Evolutionary conservation across 495 filamentous ascomycete species (phyloP).

Genomic region (Schizothecium vesticola): DNA sequence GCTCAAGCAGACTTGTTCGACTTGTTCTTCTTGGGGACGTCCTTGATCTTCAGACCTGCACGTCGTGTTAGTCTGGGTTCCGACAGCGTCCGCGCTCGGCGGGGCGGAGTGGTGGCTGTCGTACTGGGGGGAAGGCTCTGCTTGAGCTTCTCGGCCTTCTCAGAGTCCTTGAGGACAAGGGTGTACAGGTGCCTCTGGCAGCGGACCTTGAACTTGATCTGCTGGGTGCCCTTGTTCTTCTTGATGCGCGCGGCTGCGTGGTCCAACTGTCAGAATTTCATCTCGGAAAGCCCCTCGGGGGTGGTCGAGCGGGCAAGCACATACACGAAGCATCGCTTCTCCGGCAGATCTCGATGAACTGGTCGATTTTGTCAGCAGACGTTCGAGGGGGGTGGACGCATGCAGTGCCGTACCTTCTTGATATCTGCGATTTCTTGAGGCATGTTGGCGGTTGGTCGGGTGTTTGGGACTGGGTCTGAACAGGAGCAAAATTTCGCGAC

Average conservation of each 20-base stretch:
- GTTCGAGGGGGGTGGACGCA: neutral
- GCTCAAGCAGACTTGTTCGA: slow-evolving; percentile 30
- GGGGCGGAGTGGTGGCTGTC: slow-evolving; percentile 27
- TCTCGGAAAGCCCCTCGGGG: neutral
- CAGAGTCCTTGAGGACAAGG: slow-evolving; percentile 89
- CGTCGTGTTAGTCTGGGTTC: slow-evolving; percentile 13
- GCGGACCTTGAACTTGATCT: slow-evolving; percentile 99
- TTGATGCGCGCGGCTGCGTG: slow-evolving; percentile 87
- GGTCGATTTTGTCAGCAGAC: slow-evolving; percentile 32
- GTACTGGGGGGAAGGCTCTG: slow-evolving; percentile 94
- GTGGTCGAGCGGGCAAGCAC: slow-evolving; percentile 27
- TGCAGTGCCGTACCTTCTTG: slow-evolving; percentile 58
- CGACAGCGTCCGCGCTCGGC: neutral
- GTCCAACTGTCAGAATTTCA: slow-evolving; percentile 35
- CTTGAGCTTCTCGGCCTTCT: slow-evolving; percentile 99
- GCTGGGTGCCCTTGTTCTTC: slow-evolving; percentile 78
- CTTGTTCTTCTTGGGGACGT: slow-evolving; percentile 49
- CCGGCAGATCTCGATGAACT: slow-evolving; percentile 99
- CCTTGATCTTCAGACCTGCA: slow-evolving; percentile 43
- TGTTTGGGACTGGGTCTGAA: slow-evolving; percentile 26
- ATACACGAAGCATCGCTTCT: slow-evolving; percentile 96
- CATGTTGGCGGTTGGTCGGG: slow-evolving; percentile 59
- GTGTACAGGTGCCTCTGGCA: slow-evolving; percentile 94
- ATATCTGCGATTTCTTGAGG: slow-evolving; percentile 97
- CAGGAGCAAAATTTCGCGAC: slow-evolving; percentile 13